phyloP scores from a whole-genome alignment of 768 basidiomycete species.

The Termitomyces bulborhizus region DNA sequence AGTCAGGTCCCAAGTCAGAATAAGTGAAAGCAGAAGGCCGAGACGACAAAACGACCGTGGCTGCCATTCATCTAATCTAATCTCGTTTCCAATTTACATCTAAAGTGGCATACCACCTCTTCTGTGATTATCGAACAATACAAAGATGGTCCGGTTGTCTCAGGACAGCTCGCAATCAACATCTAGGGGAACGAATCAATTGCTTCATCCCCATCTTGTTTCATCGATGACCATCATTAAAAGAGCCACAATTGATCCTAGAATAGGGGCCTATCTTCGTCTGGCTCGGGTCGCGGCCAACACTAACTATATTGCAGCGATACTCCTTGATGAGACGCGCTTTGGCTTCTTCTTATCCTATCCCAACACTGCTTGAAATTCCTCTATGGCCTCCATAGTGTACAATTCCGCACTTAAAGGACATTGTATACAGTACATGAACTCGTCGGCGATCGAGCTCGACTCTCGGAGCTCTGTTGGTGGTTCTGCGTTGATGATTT shows the following conservation, averaged over 20 bases:
- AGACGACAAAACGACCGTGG: neutral
- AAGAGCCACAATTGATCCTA: neutral
- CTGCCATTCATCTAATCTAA: neutral
- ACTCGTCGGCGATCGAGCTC: neutral
- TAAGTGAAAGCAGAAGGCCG: neutral
- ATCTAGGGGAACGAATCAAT: neutral
- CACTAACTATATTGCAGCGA: neutral
- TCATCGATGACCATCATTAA: neutral
- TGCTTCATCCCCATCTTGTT: neutral
- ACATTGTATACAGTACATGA: neutral
- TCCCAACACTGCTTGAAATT: neutral
- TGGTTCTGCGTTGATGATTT: neutral
- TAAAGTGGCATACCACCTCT: neutral
- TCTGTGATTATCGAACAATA: neutral
- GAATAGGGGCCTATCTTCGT: neutral
- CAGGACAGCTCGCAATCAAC: too few species aligned
- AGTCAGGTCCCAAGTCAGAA: neutral
- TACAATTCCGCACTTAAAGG: neutral
- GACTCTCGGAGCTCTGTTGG: neutral
- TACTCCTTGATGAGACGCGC: conserved; percentile 1
- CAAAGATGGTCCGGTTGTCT: neutral
- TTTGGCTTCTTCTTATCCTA: neutral
- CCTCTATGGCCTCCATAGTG: neutral
- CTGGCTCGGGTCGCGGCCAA: neutral
- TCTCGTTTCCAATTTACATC: neutral